Conservation (phyloP, 768 basidiomycete species). For the Mycena kentingensis region DNA sequence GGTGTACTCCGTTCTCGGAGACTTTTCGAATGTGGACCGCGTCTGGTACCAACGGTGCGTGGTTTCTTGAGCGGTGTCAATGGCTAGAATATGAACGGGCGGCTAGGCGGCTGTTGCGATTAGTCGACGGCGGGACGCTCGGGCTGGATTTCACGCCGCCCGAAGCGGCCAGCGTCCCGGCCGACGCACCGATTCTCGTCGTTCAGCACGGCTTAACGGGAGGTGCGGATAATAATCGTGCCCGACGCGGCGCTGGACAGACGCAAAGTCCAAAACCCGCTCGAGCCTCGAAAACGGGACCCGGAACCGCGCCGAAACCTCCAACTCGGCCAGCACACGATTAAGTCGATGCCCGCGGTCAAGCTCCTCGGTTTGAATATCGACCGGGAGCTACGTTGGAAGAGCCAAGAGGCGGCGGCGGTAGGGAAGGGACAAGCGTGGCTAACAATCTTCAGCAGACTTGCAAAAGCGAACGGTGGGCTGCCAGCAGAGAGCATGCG, state of each 20-base stretch:
- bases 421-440: slow-evolving; percentile 20
- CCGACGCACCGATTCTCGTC: slow-evolving; percentile 56
- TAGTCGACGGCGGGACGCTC: slow-evolving; percentile 65
- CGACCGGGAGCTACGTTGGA: slow-evolving; percentile 31
- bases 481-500: slow-evolving; percentile 6
- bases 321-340: slow-evolving; percentile 11
- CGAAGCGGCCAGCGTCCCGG: slow-evolving; percentile 36
- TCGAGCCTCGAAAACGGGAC: slow-evolving; percentile 4
- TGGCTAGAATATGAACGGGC: not conserved
- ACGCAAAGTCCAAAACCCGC: too few relatives aligned
- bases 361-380: slow-evolving; percentile 36
- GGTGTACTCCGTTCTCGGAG: slow-evolving; percentile 56
- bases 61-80: not conserved
- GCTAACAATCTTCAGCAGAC: slow-evolving; percentile 11
- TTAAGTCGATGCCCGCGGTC: slow-evolving; percentile 18
- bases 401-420: slow-evolving; percentile 21
- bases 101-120: slow-evolving; percentile 47
- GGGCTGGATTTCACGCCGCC: slow-evolving; percentile 65
- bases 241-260: too few relatives aligned
- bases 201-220: slow-evolving; percentile 61
- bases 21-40: slow-evolving; percentile 58
- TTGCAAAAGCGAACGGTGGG: slow-evolving; percentile 8
- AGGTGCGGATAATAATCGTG: slow-evolving; percentile 35
- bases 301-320: not conserved
- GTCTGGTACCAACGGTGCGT: slow-evolving; percentile 47